Evolutionary conservation across 352 stramenopile genomes (phyloP).

Genomic region (Saprolegnia parasitica): DNA sequence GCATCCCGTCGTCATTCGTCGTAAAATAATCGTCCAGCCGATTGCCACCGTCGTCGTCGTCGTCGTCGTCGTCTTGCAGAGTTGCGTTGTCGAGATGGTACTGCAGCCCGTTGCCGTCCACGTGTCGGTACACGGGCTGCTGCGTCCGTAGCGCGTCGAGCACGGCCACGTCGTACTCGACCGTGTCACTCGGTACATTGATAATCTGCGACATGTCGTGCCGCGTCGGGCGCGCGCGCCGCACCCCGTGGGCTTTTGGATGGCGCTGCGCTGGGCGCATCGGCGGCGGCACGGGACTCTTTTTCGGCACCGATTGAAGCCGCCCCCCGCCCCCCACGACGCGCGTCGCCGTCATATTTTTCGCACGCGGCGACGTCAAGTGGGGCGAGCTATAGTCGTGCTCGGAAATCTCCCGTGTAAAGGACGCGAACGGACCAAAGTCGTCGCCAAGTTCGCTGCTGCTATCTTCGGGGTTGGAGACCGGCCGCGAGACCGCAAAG

Average conservation of each 20-base stretch:
- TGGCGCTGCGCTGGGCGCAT: background rate
- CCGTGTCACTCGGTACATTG: background rate
- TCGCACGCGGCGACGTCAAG: slow-evolving; percentile 1
- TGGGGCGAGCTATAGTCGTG: slow-evolving; percentile 1
- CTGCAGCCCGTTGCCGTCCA: background rate
- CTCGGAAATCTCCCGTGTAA: slow-evolving; percentile 6
- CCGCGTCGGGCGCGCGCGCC: background rate
- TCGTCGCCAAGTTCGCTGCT: too few relatives aligned
- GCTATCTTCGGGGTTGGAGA: slow-evolving; percentile 5
- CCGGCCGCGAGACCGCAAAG: background rate
- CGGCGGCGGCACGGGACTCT: too few relatives aligned
- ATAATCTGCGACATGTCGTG: background rate
- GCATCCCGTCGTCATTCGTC: slow-evolving; percentile 16
- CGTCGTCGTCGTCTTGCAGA: slow-evolving; percentile 9
- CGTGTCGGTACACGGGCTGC: slow-evolving; percentile 8
- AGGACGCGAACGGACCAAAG: background rate
- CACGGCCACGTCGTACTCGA: slow-evolving; percentile 1
- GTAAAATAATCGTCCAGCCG: slow-evolving; percentile 10
- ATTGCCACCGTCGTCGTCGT: background rate
- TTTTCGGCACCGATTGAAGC: too few relatives aligned
- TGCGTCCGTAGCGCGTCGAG: slow-evolving; percentile 5
- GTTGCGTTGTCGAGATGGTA: background rate
- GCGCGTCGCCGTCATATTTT: too few relatives aligned
- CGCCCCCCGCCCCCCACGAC: too few relatives aligned
- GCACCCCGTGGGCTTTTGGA: background rate